phyloP scores from a whole-genome alignment of 768 basidiomycete species.

The Suillus plorans region DNA sequence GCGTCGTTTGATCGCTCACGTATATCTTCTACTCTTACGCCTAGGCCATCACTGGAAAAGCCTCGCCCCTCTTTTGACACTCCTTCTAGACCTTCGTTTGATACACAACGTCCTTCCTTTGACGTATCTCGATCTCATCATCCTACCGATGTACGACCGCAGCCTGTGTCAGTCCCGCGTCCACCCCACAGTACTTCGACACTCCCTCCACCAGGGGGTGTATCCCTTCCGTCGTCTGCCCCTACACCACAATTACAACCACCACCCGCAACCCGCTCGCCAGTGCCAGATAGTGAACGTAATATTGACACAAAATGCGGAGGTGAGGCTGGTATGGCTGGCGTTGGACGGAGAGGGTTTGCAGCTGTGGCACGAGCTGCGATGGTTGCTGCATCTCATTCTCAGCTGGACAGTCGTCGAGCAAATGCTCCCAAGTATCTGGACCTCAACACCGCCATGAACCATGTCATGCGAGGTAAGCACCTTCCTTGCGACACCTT shows the following conservation, averaged over 20 bases:
- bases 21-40: conserved; percentile 15
- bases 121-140: conserved; percentile 10
- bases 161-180: conserved; percentile 7
- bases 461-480: conserved; percentile 31
- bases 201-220: conserved; percentile 13
- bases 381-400: conserved; percentile 36
- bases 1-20: conserved; percentile 19
- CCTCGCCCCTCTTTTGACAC: conserved; percentile 6
- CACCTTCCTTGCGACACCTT: conserved; percentile 9
- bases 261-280: conserved; percentile 15
- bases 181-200: conserved; percentile 10
- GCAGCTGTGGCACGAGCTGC: conserved; percentile 70
- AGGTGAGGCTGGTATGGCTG: conserved; percentile 86
- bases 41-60: conserved; percentile 19
- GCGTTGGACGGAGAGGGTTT: conserved; percentile 84
- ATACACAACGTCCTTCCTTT: conserved; percentile 13
- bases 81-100: conserved; percentile 4
- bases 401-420: conserved; percentile 22
- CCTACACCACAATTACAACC: conserved; percentile 7
- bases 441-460: conserved; percentile 42
- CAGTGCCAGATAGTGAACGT: conserved; percentile 13
- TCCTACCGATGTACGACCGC: not conserved
- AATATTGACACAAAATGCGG: conserved; percentile 71
- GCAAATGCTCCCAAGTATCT: conserved; percentile 43
- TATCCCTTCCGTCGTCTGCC: conserved; percentile 17